phyloP scores from a whole-genome alignment of 208 protist genomes.

The Endotrypanum monterogeii region DNA sequence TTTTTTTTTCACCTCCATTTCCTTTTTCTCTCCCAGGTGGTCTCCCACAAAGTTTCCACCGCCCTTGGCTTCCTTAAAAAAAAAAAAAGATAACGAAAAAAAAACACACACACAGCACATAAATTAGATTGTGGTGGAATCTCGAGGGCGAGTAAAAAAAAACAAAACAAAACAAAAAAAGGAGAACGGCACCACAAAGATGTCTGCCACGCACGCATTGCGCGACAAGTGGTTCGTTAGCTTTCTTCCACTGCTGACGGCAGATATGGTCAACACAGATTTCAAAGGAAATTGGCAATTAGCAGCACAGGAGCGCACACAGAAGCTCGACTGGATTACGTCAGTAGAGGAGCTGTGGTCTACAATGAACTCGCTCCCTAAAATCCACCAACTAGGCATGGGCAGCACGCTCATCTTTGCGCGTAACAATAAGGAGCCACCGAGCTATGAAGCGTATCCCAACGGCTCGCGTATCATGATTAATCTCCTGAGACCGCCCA shows the following conservation, averaged over 20 bases:
- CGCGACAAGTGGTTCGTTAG: slow-evolving; percentile 85
- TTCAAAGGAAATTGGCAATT: slow-evolving; percentile 89
- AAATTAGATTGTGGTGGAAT: too few species aligned
- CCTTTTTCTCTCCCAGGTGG: neutral
- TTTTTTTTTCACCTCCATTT: neutral
- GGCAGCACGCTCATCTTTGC: slow-evolving; percentile 86
- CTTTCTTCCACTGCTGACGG: slow-evolving; percentile 77
- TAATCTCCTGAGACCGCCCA: slow-evolving; percentile 62
- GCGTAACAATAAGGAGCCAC: slow-evolving; percentile 78
- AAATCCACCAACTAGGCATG: slow-evolving; percentile 76
- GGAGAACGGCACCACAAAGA: slow-evolving; percentile 3
- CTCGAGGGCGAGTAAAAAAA: neutral
- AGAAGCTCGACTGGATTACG: slow-evolving; percentile 82
- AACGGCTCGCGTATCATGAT: slow-evolving; percentile 80
- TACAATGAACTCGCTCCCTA: slow-evolving; percentile 88
- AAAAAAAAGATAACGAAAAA: too few species aligned
- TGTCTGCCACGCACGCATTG: slow-evolving; percentile 62
- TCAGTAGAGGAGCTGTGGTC: slow-evolving; percentile 92
- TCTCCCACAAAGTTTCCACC: too few species aligned
- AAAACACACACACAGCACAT: too few species aligned
- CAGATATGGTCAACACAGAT: slow-evolving; percentile 68
- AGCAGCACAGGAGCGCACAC: slow-evolving; percentile 66
- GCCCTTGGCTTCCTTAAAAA: too few species aligned
- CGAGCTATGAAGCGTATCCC: slow-evolving; percentile 88
- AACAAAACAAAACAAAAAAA: too few species aligned